Percentiles rank a stretch among this genome's conserved stretches.
phyloP scores from a whole-genome alignment of 2,329 filamentous ascomycete species.

The Hypoxylon sp. region DNA sequence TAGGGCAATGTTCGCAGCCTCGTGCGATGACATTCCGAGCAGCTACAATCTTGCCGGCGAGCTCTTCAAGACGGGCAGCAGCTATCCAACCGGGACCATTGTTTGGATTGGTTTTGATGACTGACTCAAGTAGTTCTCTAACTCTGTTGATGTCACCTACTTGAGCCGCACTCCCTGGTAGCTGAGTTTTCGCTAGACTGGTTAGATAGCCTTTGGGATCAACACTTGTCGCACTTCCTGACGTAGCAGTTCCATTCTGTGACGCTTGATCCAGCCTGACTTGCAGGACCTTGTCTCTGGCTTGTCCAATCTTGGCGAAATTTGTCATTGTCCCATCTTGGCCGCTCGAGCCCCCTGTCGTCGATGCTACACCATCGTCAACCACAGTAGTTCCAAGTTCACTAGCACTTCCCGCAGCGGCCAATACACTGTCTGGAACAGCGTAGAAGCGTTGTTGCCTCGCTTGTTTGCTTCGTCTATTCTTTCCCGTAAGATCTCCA shows the following conservation, averaged over 20 bases:
- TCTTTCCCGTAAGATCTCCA: conserved; percentile 95
- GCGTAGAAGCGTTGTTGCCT: conserved; percentile 91
- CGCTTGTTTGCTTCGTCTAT: conserved; percentile 86
- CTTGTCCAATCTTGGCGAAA: conserved; percentile 96
- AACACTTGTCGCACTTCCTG: conserved; percentile 89
- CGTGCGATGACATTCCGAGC: conserved; percentile 89
- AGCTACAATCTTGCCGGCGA: conserved; percentile 91
- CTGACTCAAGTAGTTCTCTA: conserved; percentile 91
- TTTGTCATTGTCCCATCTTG: conserved; percentile 96
- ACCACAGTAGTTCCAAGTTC: conserved; percentile 91
- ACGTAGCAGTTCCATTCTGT: conserved; percentile 74
- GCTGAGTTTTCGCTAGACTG: conserved; percentile 84
- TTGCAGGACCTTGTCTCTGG: conserved; percentile 94
- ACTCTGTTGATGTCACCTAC: conserved; percentile 97
- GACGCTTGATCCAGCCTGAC: conserved; percentile 94
- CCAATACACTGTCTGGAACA: conserved; percentile 94
- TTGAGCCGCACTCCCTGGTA: conserved; percentile 83
- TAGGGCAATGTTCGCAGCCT: conserved; percentile 91
- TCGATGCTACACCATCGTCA: conserved; percentile 77
- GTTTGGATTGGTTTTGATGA: conserved; percentile 96
- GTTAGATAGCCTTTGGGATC: conserved; percentile 97
- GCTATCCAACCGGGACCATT: conserved; percentile 98
- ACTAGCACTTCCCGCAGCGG: conserved; percentile 83
- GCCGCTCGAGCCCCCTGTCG: conserved; percentile 58
- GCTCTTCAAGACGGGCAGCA: conserved; percentile 89